Evolutionary conservation across 2,329 filamentous ascomycete genomes (phyloP).

Genomic region (Colletotrichum nymphaeae): DNA sequence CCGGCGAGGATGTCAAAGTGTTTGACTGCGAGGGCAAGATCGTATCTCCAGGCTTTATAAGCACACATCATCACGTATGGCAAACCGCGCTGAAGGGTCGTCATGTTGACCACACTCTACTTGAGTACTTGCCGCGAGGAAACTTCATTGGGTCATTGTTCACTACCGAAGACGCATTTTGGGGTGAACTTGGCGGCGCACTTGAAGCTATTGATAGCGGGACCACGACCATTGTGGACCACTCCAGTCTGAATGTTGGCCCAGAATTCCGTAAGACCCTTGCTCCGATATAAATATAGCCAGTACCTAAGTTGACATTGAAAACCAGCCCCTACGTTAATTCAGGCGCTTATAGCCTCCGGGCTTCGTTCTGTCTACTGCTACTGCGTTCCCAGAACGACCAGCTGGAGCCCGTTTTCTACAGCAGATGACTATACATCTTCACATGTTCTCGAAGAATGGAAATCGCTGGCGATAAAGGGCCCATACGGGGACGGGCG

Average conservation of each 20-base stretch:
- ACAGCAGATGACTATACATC: slow-evolving; percentile 42
- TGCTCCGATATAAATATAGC: rapidly evolving
- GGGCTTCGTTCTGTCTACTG: slow-evolving; percentile 59
- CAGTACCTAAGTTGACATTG: background rate
- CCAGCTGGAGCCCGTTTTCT: slow-evolving; percentile 44
- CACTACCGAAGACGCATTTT: slow-evolving; percentile 54
- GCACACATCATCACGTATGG: slow-evolving; percentile 59
- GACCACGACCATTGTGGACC: slow-evolving; percentile 48
- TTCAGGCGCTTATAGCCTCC: slow-evolving; percentile 51
- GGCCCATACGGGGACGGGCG: slow-evolving; percentile 39
- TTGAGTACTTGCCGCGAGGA: slow-evolving; percentile 41
- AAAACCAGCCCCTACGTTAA: slow-evolving; percentile 42
- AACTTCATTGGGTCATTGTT: slow-evolving; percentile 41
- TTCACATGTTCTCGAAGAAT: slow-evolving; percentile 49
- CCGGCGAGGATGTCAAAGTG: slow-evolving; percentile 41
- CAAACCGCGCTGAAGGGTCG: slow-evolving; percentile 47
- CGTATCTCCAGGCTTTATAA: slow-evolving; percentile 54
- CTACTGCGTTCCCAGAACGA: slow-evolving; percentile 49
- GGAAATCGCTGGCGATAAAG: slow-evolving; percentile 40
- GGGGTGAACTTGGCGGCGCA: slow-evolving; percentile 54
- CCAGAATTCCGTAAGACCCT: slow-evolving; percentile 11
- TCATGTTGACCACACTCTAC: slow-evolving; percentile 39
- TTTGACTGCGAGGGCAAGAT: slow-evolving; percentile 54
- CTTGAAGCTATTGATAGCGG: slow-evolving; percentile 54
- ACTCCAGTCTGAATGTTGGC: slow-evolving; percentile 31